phyloP scores from a whole-genome alignment of 345 rosid genomes.

The Brassica carinata region DNA sequence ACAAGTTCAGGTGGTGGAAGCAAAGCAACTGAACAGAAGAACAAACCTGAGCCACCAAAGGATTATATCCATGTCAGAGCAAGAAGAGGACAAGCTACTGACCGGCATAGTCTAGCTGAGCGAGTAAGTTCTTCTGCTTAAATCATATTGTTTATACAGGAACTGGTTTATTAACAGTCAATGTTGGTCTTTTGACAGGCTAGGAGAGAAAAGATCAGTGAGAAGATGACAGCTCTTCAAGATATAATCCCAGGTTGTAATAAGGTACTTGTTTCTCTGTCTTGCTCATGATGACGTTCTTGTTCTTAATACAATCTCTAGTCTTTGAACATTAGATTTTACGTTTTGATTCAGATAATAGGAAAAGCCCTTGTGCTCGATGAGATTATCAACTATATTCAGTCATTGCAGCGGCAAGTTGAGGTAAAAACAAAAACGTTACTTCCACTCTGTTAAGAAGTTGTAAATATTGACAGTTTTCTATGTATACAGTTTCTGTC shows the following conservation, averaged over 20 bases:
- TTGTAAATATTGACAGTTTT: not conserved
- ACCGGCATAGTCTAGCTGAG: slow-evolving; percentile 97
- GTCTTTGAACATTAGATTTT: not conserved
- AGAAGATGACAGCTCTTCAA: slow-evolving; percentile 94
- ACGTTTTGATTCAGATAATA: slow-evolving; percentile 57
- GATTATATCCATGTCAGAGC: slow-evolving; percentile 98
- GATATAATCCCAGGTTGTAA: slow-evolving; percentile 94
- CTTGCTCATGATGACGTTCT: not conserved
- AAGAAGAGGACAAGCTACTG: slow-evolving; percentile 97
- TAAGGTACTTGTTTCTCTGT: slow-evolving; percentile 58
- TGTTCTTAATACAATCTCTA: not conserved
- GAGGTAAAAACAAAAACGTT: slow-evolving; percentile 56
- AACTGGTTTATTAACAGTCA: not conserved
- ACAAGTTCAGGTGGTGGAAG: slow-evolving; percentile 59
- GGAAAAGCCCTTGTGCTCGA: slow-evolving; percentile 98
- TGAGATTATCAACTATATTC: slow-evolving; percentile 95
- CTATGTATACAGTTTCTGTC: not conserved
- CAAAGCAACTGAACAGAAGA: slow-evolving; percentile 49
- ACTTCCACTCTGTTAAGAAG: not conserved
- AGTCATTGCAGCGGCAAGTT: slow-evolving; percentile 89
- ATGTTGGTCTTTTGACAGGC: slow-evolving; percentile 56
- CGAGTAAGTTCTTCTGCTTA: slow-evolving; percentile 54
- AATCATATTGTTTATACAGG: not conserved
- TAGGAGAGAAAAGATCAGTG: slow-evolving; percentile 95
- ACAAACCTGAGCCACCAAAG: slow-evolving; percentile 75